Evolutionary conservation across 1,139 yeast genomes (phyloP), one percentile per base, ranked within the genome.

Genomic region (Geotrichum phurueaensis): DNA sequence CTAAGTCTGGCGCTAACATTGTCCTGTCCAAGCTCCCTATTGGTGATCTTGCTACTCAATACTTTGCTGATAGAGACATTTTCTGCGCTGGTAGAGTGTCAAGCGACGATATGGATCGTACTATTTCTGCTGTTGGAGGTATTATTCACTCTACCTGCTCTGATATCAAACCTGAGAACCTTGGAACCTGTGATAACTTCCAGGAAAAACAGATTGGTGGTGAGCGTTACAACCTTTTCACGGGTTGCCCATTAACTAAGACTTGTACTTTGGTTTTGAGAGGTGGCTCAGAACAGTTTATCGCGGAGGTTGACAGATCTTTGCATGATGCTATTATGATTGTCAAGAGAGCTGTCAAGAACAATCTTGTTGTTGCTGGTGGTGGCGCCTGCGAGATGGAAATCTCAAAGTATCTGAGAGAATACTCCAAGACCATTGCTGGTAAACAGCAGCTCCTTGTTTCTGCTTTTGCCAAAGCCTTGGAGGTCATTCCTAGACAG

Each of bases 381-480:
- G 99, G 99, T 66, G 99, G 99, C 65, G 99, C 99, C 54, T 88
- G 92, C 66, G 99, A 94, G 75, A 95, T 94, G 99, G 98, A 94
- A 73, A 73, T 95, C 56, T 91, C 98, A 51, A 89, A 85, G 72
- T 84, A 87, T 72, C 81, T 95, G 68, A 84, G 99, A 70, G 97
- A 90, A 68, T 84, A 85, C 70, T 86, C 97, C 23, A 86, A 86
- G 71, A 83, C 91, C 13, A 88, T 94, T 69, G 90, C 97, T 23
- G 99, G 99, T 54, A 94, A 94, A 76, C 97, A 92, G 75, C 99
- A 94, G 78, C 79, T 94, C 66, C 84, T 94, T 63, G 87, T 94
- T 64, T 85, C 87, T 62, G 97, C 97, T 13, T 94, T 85, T 77
- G 99, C 99, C 39, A 87, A 88, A 69, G 96, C 98, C 0, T 80